These are phyloP conservation scores for Colletotrichum eleusines DNA, from an alignment of 2,329 filamentous ascomycete genomes.

Conservation along the genomic window DNA sequence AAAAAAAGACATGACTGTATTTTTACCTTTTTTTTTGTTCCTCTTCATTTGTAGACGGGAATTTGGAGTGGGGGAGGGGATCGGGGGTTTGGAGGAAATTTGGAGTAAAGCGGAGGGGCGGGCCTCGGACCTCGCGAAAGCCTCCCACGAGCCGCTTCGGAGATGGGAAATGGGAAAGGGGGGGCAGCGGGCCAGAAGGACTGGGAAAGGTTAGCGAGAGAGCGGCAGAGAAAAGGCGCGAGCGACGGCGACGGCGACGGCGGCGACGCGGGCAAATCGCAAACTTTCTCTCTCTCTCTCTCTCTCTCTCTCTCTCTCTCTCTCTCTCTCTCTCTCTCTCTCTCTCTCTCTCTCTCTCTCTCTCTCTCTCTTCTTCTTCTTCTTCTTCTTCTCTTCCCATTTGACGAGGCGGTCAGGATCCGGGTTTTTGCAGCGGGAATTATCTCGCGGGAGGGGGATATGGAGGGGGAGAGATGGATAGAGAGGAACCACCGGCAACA, in stretches of 20 bases:
- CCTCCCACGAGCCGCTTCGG: neutral
- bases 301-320: too few relatives aligned
- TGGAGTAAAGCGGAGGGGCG: neutral
- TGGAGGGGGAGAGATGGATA: neutral
- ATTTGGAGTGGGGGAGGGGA: too few relatives aligned
- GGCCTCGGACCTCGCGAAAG: neutral
- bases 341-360: too few relatives aligned
- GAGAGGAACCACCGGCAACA: neutral
- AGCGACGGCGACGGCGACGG: neutral
- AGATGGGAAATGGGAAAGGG: too few relatives aligned
- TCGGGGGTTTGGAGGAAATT: neutral
- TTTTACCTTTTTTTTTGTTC: neutral
- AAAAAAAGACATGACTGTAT: neutral
- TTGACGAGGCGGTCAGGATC: slow-evolving; percentile 5
- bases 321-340: too few relatives aligned
- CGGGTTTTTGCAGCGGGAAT: slow-evolving; percentile 5
- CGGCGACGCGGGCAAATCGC: neutral
- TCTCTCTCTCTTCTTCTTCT: too few relatives aligned
- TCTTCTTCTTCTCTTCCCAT: too few relatives aligned
- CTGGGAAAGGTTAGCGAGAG: neutral
- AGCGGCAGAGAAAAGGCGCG: neutral
- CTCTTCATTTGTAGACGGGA: neutral
- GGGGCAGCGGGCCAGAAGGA: neutral
- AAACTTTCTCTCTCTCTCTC: neutral
- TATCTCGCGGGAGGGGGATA: neutral